Percentiles rank a stretch among this genome's conserved stretches.
These are phyloP conservation scores for Pythium phragmitis DNA, from an alignment of 352 stramenopile genomes.

Conservation along the genomic window DNA sequence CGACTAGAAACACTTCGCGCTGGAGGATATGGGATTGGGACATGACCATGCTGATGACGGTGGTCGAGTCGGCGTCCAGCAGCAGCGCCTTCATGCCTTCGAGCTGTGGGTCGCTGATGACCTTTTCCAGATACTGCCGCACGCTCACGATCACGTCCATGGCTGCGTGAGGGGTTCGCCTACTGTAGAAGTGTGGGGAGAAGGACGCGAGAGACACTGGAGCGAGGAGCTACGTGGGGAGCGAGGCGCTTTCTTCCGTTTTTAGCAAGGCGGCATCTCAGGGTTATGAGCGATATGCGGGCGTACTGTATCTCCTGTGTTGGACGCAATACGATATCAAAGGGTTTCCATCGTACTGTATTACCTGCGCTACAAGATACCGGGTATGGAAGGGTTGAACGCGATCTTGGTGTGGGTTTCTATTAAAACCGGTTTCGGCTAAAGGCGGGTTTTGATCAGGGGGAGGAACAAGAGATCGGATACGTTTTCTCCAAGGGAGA, in stretches of 20 bases:
- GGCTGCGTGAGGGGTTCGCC: background rate
- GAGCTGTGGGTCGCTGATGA: constrained; percentile 78
- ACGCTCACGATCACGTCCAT: constrained; percentile 81
- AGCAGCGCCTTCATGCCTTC: constrained; percentile 97
- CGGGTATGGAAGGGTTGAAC: constrained; percentile 14
- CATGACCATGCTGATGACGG: constrained; percentile 95
- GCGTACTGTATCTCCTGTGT: constrained; percentile 1
- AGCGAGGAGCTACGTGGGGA: background rate
- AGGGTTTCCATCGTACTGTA: constrained; percentile 9
- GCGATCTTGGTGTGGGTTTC: constrained; percentile 21
- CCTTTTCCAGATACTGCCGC: constrained; percentile 77
- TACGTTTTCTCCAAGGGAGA: constrained; percentile 19
- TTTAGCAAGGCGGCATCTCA: constrained; percentile 26
- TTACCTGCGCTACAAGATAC: background rate
- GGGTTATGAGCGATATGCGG: background rate
- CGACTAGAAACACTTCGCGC: constrained; percentile 95
- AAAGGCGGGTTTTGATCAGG: constrained; percentile 13
- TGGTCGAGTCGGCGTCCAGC: constrained; percentile 94
- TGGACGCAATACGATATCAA: background rate
- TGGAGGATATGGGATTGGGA: constrained; percentile 95
- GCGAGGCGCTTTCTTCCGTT: constrained; percentile 23
- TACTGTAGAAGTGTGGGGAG: background rate
- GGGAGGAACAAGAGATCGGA: constrained; percentile 24
- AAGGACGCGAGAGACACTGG: background rate
- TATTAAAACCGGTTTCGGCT: constrained; percentile 17